Evolutionary conservation across 345 rosid species (phyloP), one percentile per base, ranked within the genome.

Genomic region (Corchorus capsularis): DNA sequence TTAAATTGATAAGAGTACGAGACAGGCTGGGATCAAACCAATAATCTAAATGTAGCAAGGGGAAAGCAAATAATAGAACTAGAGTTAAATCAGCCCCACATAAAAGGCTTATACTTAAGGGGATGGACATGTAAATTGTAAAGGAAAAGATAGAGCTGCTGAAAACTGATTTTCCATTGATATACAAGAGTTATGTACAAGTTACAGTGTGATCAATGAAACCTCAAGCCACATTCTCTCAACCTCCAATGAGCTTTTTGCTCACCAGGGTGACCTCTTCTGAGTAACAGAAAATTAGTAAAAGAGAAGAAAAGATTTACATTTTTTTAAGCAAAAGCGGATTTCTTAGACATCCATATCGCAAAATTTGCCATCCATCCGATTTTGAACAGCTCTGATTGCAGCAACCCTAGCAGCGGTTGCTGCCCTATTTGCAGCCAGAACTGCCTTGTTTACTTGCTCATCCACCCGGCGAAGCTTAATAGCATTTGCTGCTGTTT

Each of bases 371-470:
- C 94, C 94, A 56, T 91, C 98, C 86, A 93, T 87, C 63, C 83
- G 91, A 80, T 91, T 95, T 83, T 91, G 99, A 81, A 93, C 99
- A 37, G 98, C 99, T 87, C 87, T 92, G 41, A 95, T 88, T 0
- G 99, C 97, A 34, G 98, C 98, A 70, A 93, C 98, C 85, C 99
- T 87, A 12, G 99, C 98, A 37, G 99, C 99, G 13, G 97, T 89
- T 27, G 97, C 98, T 4, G 98, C 96, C 56, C 91, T 84, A 68
- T 92, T 95, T 17, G 99, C 99, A 15, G 88, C 93, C 62, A 74
- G 74, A 68, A 87, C 92, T 0, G 92, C 87, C 69, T 84, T 86
- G 82, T 85, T 92, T 78, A 95, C 98, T 77, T 84, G 92, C 41
- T 90, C 98, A 69, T 95, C 98, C 61, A 89, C 92, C 65, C 90